Conservation (phyloP, 129 eudicot species). For the Tanacetum coccineum region DNA sequence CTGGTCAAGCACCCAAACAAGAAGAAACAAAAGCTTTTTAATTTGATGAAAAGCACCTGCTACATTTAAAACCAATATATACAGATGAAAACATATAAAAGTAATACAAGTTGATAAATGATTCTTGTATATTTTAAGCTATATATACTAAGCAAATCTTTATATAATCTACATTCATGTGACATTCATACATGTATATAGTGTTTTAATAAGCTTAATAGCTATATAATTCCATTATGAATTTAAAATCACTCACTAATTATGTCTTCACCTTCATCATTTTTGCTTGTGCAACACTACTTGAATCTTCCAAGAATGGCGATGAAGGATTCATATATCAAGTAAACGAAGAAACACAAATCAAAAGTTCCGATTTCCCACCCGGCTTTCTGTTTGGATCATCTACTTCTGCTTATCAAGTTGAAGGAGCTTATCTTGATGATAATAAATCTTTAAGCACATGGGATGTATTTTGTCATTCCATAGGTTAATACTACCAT, state of each 20-base stretch:
- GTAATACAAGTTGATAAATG: too few species aligned
- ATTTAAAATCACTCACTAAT: background rate
- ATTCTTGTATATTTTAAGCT: too few species aligned
- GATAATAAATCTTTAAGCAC: conserved; percentile 50
- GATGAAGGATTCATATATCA: background rate
- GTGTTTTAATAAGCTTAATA: too few species aligned
- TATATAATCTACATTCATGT: too few species aligned
- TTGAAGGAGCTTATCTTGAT: conserved; percentile 64
- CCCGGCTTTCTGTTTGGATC: conserved; percentile 58
- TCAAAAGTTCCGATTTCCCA: conserved; percentile 54
- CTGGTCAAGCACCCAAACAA: too few species aligned
- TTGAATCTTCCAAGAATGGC: conserved; percentile 13
- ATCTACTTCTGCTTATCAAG: conserved; percentile 75
- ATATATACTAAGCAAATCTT: too few species aligned
- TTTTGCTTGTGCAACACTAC: conserved; percentile 3
- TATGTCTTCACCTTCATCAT: background rate
- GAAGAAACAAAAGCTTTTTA: too few species aligned
- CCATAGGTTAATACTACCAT: conserved; percentile 24
- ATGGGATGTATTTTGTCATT: conserved; percentile 55
- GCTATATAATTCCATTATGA: conserved; percentile 2
- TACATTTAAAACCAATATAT: too few species aligned
- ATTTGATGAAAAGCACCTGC: too few species aligned
- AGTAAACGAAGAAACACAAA: background rate
- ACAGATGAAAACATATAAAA: too few species aligned
- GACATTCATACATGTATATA: too few species aligned